Evolutionary conservation across 2,329 filamentous ascomycete species (phyloP), one percentile per base, ranked within the genome.

Genomic region (Biscogniauxia mediterranea): DNA sequence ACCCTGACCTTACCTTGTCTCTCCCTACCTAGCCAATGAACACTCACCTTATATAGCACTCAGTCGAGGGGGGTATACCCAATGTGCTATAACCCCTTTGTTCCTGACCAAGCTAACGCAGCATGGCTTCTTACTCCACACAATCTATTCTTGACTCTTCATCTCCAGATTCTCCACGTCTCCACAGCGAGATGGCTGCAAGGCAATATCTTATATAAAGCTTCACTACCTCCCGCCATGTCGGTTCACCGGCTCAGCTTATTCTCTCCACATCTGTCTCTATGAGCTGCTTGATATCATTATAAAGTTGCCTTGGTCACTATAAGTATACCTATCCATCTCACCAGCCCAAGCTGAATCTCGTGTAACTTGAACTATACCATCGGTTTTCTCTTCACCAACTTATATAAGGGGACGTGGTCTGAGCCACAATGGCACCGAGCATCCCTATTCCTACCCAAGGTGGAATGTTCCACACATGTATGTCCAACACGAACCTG

Each of bases 381-480:
- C 56, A 26, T 63, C 59, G 61, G 26, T 58, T 58, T 58, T 58
- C 59, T 42, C 49, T 62, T 32, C 19, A 52, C 63, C 64, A 59
- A 52, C 59, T 51, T 59, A 60, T 26, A 60, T 50, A 57, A 59
- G 61, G 61, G 55, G 61, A 61, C 28, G 63, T 52, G 55, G 64
- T 57, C 54, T 64, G 50, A 58, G 61, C 63, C 66, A 71, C 52
- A 23, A 78, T 80, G 78, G 77, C 79, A 25, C 81, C 81, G 51
- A 76, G 79, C 58, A 79, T 80, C 66, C 74, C 80, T 17, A 75
- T 80, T 69, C 76, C 80, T 61, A 77, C 79, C 25, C 79, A 81
- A 70, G 80, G 79, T 69, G 80, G 80, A 67, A 82, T 82, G 80
- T 82, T 82, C 68, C 80, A 82, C 66, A 82, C 77, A 65, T 83